These are phyloP conservation scores for Cucumis cinereus DNA, from an alignment of 306 rosid genomes.

Conservation along the genomic window DNA sequence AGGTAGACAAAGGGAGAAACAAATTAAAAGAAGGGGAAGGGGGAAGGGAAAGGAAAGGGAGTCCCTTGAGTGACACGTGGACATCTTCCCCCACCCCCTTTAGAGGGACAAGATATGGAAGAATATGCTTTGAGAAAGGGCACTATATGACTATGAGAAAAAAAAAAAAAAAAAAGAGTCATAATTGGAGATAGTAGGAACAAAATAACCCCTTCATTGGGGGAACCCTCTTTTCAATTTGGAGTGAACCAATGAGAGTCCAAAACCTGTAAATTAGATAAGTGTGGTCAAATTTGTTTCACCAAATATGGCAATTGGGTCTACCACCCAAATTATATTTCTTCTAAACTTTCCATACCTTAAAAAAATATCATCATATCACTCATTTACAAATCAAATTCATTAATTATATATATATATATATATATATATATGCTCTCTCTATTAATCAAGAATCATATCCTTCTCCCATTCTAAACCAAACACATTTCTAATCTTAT, in stretches of 20 bases:
- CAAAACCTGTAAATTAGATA: slow-evolving; percentile 11
- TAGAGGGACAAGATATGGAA: not conserved
- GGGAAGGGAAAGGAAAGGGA: not conserved
- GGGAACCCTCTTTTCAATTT: not conserved
- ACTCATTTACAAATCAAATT: too few species aligned
- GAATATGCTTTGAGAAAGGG: slow-evolving; percentile 1
- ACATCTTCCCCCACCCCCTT: not conserved
- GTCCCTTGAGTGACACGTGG: slow-evolving; percentile 5
- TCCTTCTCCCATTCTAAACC: not conserved
- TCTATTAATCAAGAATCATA: not conserved
- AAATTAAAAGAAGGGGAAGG: too few species aligned
- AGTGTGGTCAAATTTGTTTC: slow-evolving; percentile 18
- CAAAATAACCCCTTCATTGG: not conserved
- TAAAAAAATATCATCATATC: not conserved
- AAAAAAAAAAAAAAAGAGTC: not conserved
- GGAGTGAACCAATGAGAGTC: slow-evolving; percentile 22
- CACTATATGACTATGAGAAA: not conserved
- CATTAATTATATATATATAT: too few species aligned
- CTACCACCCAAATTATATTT: not conserved
- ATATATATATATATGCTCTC: too few species aligned
- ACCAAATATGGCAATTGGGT: slow-evolving; percentile 27
- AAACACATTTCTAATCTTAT: not conserved
- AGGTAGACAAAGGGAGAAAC: too few species aligned
- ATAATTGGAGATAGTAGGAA: not conserved
- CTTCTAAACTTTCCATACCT: not conserved